Conservation (phyloP, 1,284 basidiomycete species). For the Taiwanofungus camphoratus region DNA sequence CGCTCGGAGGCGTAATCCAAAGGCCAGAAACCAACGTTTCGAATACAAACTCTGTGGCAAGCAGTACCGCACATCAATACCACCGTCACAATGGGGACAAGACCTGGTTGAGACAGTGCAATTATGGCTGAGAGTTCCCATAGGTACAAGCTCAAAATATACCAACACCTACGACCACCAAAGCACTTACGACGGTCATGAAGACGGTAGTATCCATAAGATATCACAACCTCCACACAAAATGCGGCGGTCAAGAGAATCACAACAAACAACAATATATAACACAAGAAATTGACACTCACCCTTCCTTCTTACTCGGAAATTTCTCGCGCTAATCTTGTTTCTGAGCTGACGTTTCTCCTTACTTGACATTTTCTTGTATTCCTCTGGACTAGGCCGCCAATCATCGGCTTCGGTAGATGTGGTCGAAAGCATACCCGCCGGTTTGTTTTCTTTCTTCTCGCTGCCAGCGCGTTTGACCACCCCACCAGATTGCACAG, state of each 20-base stretch:
- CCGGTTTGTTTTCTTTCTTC: slow-evolving; percentile 28
- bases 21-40: too few relatives aligned
- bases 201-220: neutral
- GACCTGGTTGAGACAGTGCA: neutral
- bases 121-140: too few relatives aligned
- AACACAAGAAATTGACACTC: slow-evolving; percentile 19
- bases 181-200: neutral
- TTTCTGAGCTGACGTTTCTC: slow-evolving; percentile 96
- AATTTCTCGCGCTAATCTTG: slow-evolving; percentile 95
- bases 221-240: neutral
- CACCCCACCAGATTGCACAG: slow-evolving; percentile 68
- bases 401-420: slow-evolving; percentile 62
- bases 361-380: slow-evolving; percentile 92
- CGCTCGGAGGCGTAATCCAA: too few relatives aligned
- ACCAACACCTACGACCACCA: neutral
- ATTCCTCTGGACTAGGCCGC: slow-evolving; percentile 87
- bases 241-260: too few relatives aligned
- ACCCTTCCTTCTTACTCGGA: slow-evolving; percentile 91
- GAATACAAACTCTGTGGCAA: neutral
- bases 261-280: too few relatives aligned
- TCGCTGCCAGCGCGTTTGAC: slow-evolving; percentile 47
- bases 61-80: neutral
- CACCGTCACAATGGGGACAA: neutral
- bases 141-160: too few relatives aligned
- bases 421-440: slow-evolving; percentile 36